Conservation (phyloP, 192 early-diverging fungal species). For the Gryganskiella cystojenkinii region DNA sequence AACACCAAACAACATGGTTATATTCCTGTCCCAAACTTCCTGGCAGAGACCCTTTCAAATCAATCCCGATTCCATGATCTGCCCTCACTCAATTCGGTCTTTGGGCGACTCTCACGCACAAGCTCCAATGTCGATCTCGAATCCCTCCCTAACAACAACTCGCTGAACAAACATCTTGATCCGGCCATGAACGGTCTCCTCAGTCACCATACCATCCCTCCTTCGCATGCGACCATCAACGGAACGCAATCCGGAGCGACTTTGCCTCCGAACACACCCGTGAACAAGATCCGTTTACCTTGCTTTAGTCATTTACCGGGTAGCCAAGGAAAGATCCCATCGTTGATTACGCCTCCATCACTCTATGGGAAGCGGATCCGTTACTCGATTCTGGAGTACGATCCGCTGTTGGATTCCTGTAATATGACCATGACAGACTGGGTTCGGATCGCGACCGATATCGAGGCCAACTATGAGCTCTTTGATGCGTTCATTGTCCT, state of each 20-base stretch:
- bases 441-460: constrained; percentile 95
- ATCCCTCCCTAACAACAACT: constrained; percentile 8
- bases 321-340: constrained; percentile 58
- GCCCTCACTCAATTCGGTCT: constrained; percentile 46
- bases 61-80: constrained; percentile 90
- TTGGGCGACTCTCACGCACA: constrained; percentile 41
- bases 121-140: constrained; percentile 35
- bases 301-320: constrained; percentile 47
- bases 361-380: constrained; percentile 92
- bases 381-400: constrained; percentile 97
- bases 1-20: constrained; percentile 76
- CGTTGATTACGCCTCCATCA: constrained; percentile 86
- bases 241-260: constrained; percentile 35
- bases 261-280: constrained; percentile 32
- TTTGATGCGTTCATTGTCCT: constrained; percentile 97
- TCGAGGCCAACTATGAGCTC: constrained; percentile 92
- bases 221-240: constrained; percentile 36
- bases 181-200: constrained; percentile 39
- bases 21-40: constrained; percentile 81
- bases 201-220: constrained; percentile 38
- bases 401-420: constrained; percentile 93
- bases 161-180: constrained; percentile 54
- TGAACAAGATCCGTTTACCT: constrained; percentile 39
- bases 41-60: constrained; percentile 78
- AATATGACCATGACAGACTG: constrained; percentile 95